Base-by-base conservation (phyloP, 2,329 filamentous ascomycete genomes). In the Orbilia javanica region DNA sequence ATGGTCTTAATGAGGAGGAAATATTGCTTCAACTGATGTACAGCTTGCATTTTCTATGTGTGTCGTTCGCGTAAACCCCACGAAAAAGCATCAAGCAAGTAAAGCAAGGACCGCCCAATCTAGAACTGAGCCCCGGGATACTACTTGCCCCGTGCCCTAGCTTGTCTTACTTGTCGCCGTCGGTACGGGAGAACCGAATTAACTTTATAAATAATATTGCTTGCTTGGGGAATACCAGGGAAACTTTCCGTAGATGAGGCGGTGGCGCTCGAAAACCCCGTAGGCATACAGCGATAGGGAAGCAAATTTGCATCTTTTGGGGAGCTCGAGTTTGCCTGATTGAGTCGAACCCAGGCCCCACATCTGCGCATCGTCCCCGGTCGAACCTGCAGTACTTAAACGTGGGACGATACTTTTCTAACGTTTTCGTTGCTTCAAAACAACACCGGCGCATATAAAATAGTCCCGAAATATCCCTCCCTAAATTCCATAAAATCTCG, bases 311-410 rank as follows among this genome's bases (percentile, higher is more conserved):
- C 60, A 74, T 66, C 52, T 36, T 67, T 63, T 46, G 70, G 66
- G 70, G 70, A 74, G 63, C 70, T 74, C 70, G 63, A 74, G 63
- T 66, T 74, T 62, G 62, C 52, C 70, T 74, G 65, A 53, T 62
- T 42, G 18, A 52, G 52, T 60, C 52, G 39, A 46, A 46, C 18
- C 60, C 60, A 48, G 62, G 63, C 63, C 53, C 70, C 70, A 74
- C 70, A 46, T 42, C 20, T 36, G 42, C 50, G 39, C 44, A 55
- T 36, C 68, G 60, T 34, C 69, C 48, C 55, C 29, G 36, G 48
- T 46, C 62, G 60, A 73, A 18, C 52, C 48, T 57, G 52, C 52
- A 57, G 52, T 36, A 57, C 52, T 36, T 55, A 60, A 60, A 66
- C 69, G 69, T 60, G 62, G 52, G 69, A 48, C 69, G 50, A 60